Evolutionary conservation across 345 rosid genomes (phyloP).

Genomic region (Eucalyptus cloeziana): DNA sequence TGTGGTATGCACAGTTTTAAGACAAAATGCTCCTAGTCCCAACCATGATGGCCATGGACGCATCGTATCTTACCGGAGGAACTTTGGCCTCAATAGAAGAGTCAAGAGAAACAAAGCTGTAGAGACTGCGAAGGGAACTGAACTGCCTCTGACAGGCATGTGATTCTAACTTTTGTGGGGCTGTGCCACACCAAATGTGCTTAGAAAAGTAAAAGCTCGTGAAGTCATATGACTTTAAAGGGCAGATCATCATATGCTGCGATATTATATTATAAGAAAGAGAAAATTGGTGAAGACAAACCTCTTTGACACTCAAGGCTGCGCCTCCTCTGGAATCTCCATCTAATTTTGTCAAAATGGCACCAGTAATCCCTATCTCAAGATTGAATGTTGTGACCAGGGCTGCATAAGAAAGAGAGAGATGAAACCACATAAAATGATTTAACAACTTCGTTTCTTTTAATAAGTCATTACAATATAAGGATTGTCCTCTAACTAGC

Average conservation of each 20-base stretch:
- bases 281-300: conserved; percentile 2
- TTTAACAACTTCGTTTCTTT: background rate
- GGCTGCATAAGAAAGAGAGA: conserved; percentile 31
- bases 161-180: background rate
- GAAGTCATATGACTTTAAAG: background rate
- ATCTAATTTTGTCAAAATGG: conserved; percentile 95
- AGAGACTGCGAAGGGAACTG: background rate
- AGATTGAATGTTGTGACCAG: conserved; percentile 89
- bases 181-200: background rate
- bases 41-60: background rate
- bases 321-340: conserved; percentile 99
- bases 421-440: background rate
- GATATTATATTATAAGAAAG: background rate
- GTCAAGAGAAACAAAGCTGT: background rate
- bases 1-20: background rate
- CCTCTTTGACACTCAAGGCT: conserved; percentile 98
- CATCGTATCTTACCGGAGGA: background rate
- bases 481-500: background rate
- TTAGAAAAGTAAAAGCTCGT: background rate
- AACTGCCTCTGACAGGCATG: background rate
- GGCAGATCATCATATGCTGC: background rate
- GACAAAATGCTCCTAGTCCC: background rate
- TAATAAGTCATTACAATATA: background rate
- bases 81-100: background rate
- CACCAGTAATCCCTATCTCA: conserved; percentile 98